Percentiles rank a stretch among this genome's conserved stretches.
phyloP scores from a whole-genome alignment of 805 yeast genomes.

The Saccharomycopsis fermentans region DNA sequence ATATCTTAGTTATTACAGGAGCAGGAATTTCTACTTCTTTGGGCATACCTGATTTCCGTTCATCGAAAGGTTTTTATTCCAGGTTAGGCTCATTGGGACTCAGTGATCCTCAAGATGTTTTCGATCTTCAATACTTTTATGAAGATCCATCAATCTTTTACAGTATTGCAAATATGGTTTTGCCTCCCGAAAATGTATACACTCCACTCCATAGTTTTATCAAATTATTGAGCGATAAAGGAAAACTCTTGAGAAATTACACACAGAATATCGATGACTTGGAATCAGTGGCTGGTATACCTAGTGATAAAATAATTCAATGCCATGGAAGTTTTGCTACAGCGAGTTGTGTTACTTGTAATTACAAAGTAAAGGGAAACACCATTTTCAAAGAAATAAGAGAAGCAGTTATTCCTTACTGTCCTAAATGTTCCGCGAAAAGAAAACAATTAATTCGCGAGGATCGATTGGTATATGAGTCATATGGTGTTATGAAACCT shows the following conservation, averaged over 20 bases:
- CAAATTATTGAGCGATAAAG: conserved; percentile 59
- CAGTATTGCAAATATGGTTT: conserved; percentile 73
- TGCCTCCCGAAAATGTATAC: conserved; percentile 59
- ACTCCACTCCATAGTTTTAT: conserved; percentile 81
- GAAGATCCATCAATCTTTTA: conserved; percentile 74
- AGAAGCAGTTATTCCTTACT: conserved; percentile 51
- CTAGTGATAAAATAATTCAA: conserved; percentile 59
- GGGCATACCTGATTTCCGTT: conserved; percentile 89
- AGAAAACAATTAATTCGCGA: conserved; percentile 28
- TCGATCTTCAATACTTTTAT: conserved; percentile 60
- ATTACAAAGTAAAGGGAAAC: conserved; percentile 54
- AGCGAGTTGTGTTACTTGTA: conserved; percentile 77
- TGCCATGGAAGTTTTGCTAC: conserved; percentile 91
- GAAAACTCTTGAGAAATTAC: conserved; percentile 70
- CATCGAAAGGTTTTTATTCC: conserved; percentile 77
- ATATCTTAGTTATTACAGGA: conserved; percentile 72
- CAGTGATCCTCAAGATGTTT: conserved; percentile 85
- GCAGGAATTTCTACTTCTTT: conserved; percentile 88
- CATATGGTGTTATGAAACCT: conserved; percentile 81
- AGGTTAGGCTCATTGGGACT: conserved; percentile 58
- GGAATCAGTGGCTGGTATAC: conserved; percentile 72
- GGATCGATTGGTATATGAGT: conserved; percentile 22
- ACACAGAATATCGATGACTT: conserved; percentile 88
- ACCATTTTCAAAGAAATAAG: conserved; percentile 51
- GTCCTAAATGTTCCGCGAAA: conserved; percentile 52